Evolutionary conservation across 2,329 filamentous ascomycete species (phyloP).

Genomic region (Cladobotryum protrusum): DNA sequence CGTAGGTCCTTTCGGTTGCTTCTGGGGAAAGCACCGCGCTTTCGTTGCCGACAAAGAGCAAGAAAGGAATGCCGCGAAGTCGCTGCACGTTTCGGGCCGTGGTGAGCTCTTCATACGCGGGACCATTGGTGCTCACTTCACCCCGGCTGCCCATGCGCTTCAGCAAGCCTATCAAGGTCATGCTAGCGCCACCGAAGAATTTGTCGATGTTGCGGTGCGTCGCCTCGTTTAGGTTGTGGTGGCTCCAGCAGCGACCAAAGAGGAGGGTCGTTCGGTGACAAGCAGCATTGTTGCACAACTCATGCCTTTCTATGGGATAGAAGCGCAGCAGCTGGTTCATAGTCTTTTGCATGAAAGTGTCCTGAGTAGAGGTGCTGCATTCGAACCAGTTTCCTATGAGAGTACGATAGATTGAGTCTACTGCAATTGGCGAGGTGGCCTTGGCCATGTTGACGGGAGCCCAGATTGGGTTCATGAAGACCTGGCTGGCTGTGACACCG

Average conservation of each 20-base stretch:
- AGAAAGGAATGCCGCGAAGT: constrained; percentile 47
- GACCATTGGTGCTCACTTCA: constrained; percentile 46
- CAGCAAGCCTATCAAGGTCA: constrained; percentile 50
- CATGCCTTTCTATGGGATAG: constrained; percentile 46
- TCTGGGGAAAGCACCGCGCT: constrained; percentile 51
- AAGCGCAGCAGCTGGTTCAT: constrained; percentile 53
- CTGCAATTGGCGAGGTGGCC: constrained; percentile 40
- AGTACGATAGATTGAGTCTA: constrained; percentile 43
- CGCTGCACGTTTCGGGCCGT: constrained; percentile 43
- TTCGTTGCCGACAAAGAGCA: constrained; percentile 50
- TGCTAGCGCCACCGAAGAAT: constrained; percentile 58
- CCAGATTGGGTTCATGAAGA: constrained; percentile 59
- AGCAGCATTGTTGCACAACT: constrained; percentile 55
- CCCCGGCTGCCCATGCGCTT: constrained; percentile 50
- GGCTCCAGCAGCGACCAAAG: constrained; percentile 58
- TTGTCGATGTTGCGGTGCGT: constrained; percentile 57
- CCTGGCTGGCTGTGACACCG: constrained; percentile 53
- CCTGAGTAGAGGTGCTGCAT: constrained; percentile 41
- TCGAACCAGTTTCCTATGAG: constrained; percentile 50
- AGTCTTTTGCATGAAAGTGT: constrained; percentile 39
- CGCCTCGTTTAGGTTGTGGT: constrained; percentile 58
- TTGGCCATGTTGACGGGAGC: constrained; percentile 51
- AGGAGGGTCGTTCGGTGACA: constrained; percentile 56
- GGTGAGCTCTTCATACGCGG: constrained; percentile 40
- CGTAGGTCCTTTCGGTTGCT: constrained; percentile 48